Evolutionary conservation across 202 grass and related monocot species (phyloP), one percentile per base, ranked within the genome.

Genomic region (Setaria italica): DNA sequence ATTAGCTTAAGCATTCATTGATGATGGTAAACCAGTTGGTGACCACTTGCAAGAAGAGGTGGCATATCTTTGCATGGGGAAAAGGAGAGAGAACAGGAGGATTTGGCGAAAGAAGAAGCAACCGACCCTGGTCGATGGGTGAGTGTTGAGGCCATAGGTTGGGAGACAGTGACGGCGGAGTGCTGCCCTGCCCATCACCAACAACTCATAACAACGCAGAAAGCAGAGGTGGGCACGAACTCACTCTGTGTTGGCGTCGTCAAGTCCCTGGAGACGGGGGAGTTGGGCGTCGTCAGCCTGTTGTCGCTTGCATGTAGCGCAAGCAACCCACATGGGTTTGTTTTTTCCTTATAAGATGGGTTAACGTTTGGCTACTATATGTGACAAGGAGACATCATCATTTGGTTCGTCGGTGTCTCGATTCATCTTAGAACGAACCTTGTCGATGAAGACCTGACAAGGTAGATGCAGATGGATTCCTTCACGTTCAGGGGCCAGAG

Each of bases 201-300:
- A 11, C 59, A 32, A 25, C 25, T 25, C 25, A 25, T 25, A 25
- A 25, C 25, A 25, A 25, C 25, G 41, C 63, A 68, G 34, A 82
- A 55, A 58, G 50, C 19, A 71, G 49, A 17, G 51, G 49, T 51
- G 12, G 11, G 49, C 25, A 25, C 25, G 25, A 25, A 25, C 25
- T 41, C 49, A 15, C 13, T 15, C 13, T 51, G 49, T 51, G 49
- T 51, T 51, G 49, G 49, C 13, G 12, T 50, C 7, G 43, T 67
- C 53, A 14, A 14, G 45, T 4, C 16, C 65, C 20, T 62, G 80
- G 25, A 42, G 12, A 60, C 11, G 25, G 47, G 43, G 43, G 39
- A 51, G 54, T 57, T 76, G 29, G 43, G 56, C 69, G 49, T 41
- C 82, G 9, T 54, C 19, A 19, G 69, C 21, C 70, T 84, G 66